phyloP scores from a whole-genome alignment of 768 basidiomycete species.

The Collybia sordida region DNA sequence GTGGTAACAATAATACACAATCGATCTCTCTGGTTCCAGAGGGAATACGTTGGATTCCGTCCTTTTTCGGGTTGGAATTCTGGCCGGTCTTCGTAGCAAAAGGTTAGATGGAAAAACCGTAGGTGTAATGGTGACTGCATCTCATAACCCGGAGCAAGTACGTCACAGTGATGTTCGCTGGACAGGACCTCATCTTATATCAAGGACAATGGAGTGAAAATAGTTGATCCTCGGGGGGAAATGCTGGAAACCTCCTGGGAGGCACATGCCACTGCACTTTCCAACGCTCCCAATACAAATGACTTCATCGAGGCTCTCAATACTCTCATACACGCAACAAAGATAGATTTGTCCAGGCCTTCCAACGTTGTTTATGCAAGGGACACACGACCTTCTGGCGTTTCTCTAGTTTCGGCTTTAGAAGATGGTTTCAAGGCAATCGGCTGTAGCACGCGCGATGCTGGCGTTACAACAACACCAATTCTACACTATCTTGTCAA shows the following conservation, averaged over 20 bases:
- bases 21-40: slow-evolving; percentile 33
- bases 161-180: slow-evolving; percentile 18
- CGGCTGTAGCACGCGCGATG: slow-evolving; percentile 65
- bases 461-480: slow-evolving; percentile 90
- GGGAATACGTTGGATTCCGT: slow-evolving; percentile 79
- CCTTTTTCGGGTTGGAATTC: slow-evolving; percentile 89
- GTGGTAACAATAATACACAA: slow-evolving; percentile 9
- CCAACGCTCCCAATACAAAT: slow-evolving; percentile 77
- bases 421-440: slow-evolving; percentile 81
- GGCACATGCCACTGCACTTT: slow-evolving; percentile 76
- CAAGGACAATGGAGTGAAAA: slow-evolving; percentile 98
- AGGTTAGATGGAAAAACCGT: slow-evolving; percentile 88
- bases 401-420: slow-evolving; percentile 70
- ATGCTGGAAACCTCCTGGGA: slow-evolving; percentile 98
- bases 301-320: slow-evolving; percentile 70
- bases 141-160: slow-evolving; percentile 98
- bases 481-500: slow-evolving; percentile 94
- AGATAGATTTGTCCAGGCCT: slow-evolving; percentile 79
- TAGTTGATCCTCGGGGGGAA: slow-evolving; percentile 95
- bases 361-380: slow-evolving; percentile 86
- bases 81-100: slow-evolving; percentile 91
- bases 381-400: slow-evolving; percentile 91
- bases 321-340: slow-evolving; percentile 55
- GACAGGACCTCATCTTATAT: slow-evolving; percentile 2
- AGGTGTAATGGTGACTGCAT: slow-evolving; percentile 98